Conservation (phyloP, 2,329 filamentous ascomycete genomes). For the Trichoderma koningii region DNA sequence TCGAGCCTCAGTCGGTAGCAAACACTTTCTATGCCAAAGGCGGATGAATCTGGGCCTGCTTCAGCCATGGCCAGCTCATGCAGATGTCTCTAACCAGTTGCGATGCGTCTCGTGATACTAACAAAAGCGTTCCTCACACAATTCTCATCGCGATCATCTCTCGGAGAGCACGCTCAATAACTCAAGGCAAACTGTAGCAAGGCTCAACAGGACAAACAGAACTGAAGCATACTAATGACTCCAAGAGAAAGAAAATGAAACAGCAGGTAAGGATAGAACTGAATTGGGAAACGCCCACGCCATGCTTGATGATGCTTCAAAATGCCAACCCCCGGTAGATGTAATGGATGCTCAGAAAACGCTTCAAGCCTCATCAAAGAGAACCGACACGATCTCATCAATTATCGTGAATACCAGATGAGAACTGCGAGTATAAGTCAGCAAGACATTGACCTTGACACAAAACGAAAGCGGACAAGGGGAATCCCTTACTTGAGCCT, state of each 20-base stretch:
- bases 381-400: conserved; percentile 67
- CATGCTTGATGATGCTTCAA: conserved; percentile 20
- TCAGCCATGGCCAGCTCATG: not conserved
- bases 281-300: conserved; percentile 24
- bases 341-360: conserved; percentile 1
- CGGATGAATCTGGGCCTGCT: not conserved
- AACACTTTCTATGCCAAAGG: not conserved
- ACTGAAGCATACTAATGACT: not conserved
- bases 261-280: not conserved
- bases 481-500: conserved; percentile 73
- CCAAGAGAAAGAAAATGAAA: too few species aligned
- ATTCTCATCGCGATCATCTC: not conserved
- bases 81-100: conserved; percentile 1
- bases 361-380: conserved; percentile 55
- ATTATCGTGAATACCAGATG: conserved; percentile 71
- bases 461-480: not conserved
- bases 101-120: not conserved
- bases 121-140: not conserved
- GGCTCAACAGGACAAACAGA: not conserved
- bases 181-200: not conserved
- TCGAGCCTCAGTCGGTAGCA: too few species aligned
- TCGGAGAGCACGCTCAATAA: not conserved
- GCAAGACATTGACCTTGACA: conserved; percentile 19
- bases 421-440: conserved; percentile 48
- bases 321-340: not conserved